Conservation (phyloP, 805 yeast genomes). For the Myxozyma mucilagina region DNA sequence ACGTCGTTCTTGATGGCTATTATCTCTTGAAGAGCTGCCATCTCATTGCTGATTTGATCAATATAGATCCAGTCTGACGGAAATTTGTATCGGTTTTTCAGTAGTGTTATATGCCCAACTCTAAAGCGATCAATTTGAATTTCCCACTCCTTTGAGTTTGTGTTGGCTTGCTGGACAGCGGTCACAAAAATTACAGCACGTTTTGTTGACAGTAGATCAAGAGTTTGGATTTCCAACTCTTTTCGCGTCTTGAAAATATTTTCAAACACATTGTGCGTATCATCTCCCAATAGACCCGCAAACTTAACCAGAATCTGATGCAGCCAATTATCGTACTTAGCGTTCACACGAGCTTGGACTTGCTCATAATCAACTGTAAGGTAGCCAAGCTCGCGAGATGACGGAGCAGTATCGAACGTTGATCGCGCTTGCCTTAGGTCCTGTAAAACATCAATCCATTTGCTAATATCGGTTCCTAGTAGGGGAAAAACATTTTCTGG, state of each 20-base stretch:
- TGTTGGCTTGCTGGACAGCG: constrained; percentile 41
- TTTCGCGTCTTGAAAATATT: constrained; percentile 42
- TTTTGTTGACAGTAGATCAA: constrained; percentile 45
- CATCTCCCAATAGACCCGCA: constrained; percentile 42
- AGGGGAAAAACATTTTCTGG: constrained; percentile 44
- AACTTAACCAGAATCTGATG: constrained; percentile 47
- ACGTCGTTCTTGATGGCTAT: constrained; percentile 41
- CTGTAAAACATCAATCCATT: constrained; percentile 53
- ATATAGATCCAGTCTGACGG: constrained; percentile 57
- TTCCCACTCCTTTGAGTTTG: constrained; percentile 35
- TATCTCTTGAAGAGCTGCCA: constrained; percentile 46
- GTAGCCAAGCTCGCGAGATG: constrained; percentile 46
- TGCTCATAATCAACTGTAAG: constrained; percentile 50
- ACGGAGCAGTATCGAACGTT: constrained; percentile 54
- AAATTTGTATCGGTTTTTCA: constrained; percentile 50
- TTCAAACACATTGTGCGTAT: constrained; percentile 40
- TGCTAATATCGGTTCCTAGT: constrained; percentile 42
- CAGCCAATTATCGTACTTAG: constrained; percentile 64
- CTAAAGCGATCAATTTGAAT: constrained; percentile 33
- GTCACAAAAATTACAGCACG: constrained; percentile 46
- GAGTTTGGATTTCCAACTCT: constrained; percentile 42
- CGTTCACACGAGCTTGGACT: constrained; percentile 53
- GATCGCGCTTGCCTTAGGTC: constrained; percentile 48
- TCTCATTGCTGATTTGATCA: constrained; percentile 62
- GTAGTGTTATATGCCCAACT: constrained; percentile 46